Conservation (phyloP, 1,139 yeast genomes). For the Debaryomyces nepalensis region DNA sequence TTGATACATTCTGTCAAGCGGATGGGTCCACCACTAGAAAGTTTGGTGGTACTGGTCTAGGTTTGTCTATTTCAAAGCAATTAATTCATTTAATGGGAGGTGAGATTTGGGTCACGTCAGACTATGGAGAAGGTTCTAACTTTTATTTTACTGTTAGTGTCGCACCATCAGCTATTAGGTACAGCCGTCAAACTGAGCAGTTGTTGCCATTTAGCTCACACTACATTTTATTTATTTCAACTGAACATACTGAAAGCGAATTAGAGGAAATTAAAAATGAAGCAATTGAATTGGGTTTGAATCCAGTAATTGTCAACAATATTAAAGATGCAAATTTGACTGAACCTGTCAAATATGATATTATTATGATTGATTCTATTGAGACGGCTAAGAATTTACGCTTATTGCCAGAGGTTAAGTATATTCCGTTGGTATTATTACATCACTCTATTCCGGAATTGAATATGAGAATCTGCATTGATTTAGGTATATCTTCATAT, state of each 20-base stretch:
- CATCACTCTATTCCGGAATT: constrained; percentile 79
- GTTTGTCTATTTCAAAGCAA: constrained; percentile 84
- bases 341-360: constrained; percentile 70
- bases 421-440: constrained; percentile 71
- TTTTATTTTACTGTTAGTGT: constrained; percentile 81
- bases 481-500: constrained; percentile 83
- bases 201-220: constrained; percentile 75
- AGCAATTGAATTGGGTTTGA: constrained; percentile 49
- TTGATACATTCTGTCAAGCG: constrained; percentile 89
- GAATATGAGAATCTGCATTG: constrained; percentile 80
- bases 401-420: constrained; percentile 68
- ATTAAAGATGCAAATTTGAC: constrained; percentile 54
- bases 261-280: constrained; percentile 49
- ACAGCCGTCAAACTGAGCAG: constrained; percentile 68
- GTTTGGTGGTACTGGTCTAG: constrained; percentile 91
- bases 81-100: constrained; percentile 90
- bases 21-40: constrained; percentile 91
- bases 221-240: constrained; percentile 68
- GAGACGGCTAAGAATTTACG: constrained; percentile 75
- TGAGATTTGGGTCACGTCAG: constrained; percentile 85
- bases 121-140: constrained; percentile 80
- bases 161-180: constrained; percentile 68
- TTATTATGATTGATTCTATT: constrained; percentile 79
- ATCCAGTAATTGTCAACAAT: constrained; percentile 54
- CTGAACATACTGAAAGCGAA: constrained; percentile 60